Conservation (phyloP, 257 asterid genomes). For the Petunia axillaris region DNA sequence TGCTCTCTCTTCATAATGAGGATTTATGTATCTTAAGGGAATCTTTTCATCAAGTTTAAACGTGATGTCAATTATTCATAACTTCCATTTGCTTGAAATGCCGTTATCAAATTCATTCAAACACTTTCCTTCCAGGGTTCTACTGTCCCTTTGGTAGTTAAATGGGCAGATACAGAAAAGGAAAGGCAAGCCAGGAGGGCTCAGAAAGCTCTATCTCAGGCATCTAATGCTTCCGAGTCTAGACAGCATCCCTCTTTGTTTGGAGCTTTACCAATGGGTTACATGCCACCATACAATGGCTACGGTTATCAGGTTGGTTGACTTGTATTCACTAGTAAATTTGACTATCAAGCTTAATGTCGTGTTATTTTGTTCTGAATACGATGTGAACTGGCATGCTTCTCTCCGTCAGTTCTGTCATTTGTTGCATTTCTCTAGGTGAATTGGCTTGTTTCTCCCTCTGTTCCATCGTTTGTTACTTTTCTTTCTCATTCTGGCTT, state of each 20-base stretch:
- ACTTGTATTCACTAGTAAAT: slow-evolving; percentile 11
- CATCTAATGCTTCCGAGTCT: slow-evolving; percentile 58
- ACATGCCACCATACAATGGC: slow-evolving; percentile 83
- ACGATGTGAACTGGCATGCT: slow-evolving; percentile 9
- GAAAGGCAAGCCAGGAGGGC: slow-evolving; percentile 92
- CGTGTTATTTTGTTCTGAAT: neutral
- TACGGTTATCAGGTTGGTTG: slow-evolving; percentile 90
- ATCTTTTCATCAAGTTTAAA: neutral
- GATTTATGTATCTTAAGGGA: neutral
- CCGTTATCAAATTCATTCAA: slow-evolving; percentile 7
- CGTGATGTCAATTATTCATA: neutral
- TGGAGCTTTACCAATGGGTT: slow-evolving; percentile 89
- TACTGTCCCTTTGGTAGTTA: slow-evolving; percentile 91
- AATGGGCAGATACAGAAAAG: slow-evolving; percentile 99
- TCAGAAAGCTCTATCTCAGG: slow-evolving; percentile 75
- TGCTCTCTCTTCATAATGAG: slow-evolving; percentile 11
- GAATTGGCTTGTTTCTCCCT: slow-evolving; percentile 9
- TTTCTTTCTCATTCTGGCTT: slow-evolving; percentile 30
- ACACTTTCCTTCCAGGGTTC: slow-evolving; percentile 61
- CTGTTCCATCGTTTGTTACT: neutral
- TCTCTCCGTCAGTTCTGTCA: slow-evolving; percentile 7
- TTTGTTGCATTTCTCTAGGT: slow-evolving; percentile 13
- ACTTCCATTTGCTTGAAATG: slow-evolving; percentile 2
- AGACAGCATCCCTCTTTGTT: slow-evolving; percentile 73
- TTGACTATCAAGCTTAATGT: neutral